Evolutionary conservation across 306 rosid species (phyloP).

Genomic region (Citrullus mucosospermus): DNA sequence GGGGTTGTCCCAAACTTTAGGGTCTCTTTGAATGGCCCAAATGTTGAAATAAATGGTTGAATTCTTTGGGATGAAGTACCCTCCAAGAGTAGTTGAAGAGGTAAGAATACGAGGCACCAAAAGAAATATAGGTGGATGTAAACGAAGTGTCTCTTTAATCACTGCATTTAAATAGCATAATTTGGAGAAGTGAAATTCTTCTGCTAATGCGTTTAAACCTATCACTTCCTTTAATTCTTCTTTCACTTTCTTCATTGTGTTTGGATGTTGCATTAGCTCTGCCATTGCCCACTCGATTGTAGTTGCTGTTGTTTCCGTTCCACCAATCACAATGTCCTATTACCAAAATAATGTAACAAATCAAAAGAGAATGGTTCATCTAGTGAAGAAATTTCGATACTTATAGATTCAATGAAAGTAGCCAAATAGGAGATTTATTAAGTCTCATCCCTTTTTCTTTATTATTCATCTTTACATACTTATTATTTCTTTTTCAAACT

Average conservation of each 20-base stretch:
- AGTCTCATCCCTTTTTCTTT: too few relatives aligned
- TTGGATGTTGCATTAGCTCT: slow-evolving; percentile 12
- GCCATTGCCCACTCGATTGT: slow-evolving; percentile 26
- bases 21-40: slow-evolving; percentile 24
- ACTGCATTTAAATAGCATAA: slow-evolving; percentile 12
- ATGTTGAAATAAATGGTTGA: slow-evolving; percentile 4
- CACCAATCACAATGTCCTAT: slow-evolving; percentile 27
- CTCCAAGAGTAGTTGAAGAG: slow-evolving; percentile 12
- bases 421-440: too few relatives aligned
- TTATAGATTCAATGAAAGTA: too few relatives aligned
- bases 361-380: neutral
- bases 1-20: slow-evolving; percentile 15
- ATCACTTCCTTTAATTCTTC: slow-evolving; percentile 13
- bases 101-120: slow-evolving; percentile 11
- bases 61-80: slow-evolving; percentile 7
- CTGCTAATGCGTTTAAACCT: slow-evolving; percentile 14
- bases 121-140: slow-evolving; percentile 17
- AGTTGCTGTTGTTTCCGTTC: slow-evolving; percentile 18
- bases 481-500: too few relatives aligned
- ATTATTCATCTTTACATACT: too few relatives aligned
- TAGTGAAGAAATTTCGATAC: too few relatives aligned
- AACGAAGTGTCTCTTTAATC: slow-evolving; percentile 16
- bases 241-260: slow-evolving; percentile 2
- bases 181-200: slow-evolving; percentile 20
- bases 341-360: neutral